phyloP scores from a whole-genome alignment of 306 rosid species.

The Carpinus viminea region DNA sequence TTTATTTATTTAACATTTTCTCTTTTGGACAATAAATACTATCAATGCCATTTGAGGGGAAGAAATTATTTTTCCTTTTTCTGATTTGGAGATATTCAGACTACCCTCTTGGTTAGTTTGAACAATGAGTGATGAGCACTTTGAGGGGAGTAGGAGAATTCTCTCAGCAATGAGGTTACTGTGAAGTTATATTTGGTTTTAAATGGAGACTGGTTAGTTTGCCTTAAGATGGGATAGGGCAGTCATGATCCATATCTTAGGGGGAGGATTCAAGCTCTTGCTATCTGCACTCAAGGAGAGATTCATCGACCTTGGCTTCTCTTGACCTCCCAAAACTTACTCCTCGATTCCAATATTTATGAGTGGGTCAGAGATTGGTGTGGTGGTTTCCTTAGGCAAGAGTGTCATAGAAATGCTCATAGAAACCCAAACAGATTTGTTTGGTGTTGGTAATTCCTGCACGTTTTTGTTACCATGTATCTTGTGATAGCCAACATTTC shows the following conservation, averaged over 20 bases:
- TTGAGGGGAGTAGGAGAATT: background rate
- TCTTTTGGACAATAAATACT: too few species aligned
- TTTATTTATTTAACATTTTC: too few species aligned
- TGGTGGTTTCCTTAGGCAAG: background rate
- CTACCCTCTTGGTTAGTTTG: background rate
- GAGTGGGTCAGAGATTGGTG: background rate
- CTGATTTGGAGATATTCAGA: too few species aligned
- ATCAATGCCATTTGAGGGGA: too few species aligned
- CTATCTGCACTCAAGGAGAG: background rate
- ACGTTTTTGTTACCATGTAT: conserved; percentile 5
- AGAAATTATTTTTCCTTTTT: too few species aligned
- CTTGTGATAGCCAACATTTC: background rate
- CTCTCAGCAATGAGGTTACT: background rate
- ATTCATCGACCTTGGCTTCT: conserved; percentile 6
- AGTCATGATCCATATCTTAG: background rate
- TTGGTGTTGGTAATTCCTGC: background rate
- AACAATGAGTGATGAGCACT: background rate
- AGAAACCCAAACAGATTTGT: background rate
- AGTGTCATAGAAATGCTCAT: conserved; percentile 3
- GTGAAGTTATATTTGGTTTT: background rate
- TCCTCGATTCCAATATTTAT: background rate
- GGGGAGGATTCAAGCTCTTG: background rate
- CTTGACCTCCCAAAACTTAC: background rate
- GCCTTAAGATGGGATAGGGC: background rate
- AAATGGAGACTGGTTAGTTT: background rate